phyloP scores from a whole-genome alignment of 352 stramenopile genomes.

The Pythium coloratum region DNA sequence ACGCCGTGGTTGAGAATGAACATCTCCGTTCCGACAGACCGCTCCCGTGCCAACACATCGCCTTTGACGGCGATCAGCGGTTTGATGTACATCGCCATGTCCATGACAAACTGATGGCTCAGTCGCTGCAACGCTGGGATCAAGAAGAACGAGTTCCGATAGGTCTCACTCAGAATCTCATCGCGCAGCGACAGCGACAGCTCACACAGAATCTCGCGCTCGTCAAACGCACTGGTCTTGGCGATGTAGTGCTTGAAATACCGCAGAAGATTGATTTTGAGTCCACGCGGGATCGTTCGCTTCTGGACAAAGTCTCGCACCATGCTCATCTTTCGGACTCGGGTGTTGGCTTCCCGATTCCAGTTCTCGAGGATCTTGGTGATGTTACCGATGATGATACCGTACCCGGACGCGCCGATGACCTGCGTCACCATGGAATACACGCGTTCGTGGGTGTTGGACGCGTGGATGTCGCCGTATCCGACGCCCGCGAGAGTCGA shows the following conservation, averaged over 20 bases:
- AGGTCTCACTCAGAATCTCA: constrained; percentile 77
- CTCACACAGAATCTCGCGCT: constrained; percentile 72
- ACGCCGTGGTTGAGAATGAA: constrained; percentile 80
- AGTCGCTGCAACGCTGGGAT: constrained; percentile 71
- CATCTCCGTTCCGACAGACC: constrained; percentile 75
- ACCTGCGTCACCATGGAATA: constrained; percentile 75
- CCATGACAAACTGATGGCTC: constrained; percentile 78
- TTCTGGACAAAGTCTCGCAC: constrained; percentile 67
- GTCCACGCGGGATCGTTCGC: constrained; percentile 49
- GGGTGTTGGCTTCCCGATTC: constrained; percentile 60
- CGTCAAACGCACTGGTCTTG: constrained; percentile 73
- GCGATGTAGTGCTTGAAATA: constrained; percentile 85
- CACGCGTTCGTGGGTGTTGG: constrained; percentile 64
- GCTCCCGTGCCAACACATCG: constrained; percentile 62
- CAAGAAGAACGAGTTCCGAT: constrained; percentile 70
- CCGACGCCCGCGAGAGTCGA: constrained; percentile 77
- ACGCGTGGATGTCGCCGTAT: constrained; percentile 80
- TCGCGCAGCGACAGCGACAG: constrained; percentile 73
- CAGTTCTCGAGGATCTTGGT: constrained; percentile 83
- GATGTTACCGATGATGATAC: constrained; percentile 83
- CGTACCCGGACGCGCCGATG: constrained; percentile 74
- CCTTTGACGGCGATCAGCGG: constrained; percentile 68
- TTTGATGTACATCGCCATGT: constrained; percentile 88
- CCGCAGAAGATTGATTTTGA: constrained; percentile 54
- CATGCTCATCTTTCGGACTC: constrained; percentile 58